These are phyloP conservation scores for Ottelia alismoides DNA, from an alignment of 106 monocot species.

Conservation along the genomic window DNA sequence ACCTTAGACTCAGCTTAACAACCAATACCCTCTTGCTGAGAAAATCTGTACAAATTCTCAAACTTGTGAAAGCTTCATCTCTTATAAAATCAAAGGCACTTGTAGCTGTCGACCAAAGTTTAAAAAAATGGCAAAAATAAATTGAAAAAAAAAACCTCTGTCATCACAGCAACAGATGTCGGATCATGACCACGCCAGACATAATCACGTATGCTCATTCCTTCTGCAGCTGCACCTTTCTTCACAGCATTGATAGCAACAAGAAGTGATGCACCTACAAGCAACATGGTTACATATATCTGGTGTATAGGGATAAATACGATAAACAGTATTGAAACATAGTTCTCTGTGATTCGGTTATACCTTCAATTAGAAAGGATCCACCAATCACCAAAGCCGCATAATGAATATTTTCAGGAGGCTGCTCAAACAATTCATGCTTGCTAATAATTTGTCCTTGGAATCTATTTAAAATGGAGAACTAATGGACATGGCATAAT, in stretches of 20 bases:
- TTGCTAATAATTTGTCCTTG: slow-evolving; percentile 1
- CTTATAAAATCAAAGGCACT: too few relatives aligned
- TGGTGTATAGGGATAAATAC: not conserved
- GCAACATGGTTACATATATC: not conserved
- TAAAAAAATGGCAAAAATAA: not conserved
- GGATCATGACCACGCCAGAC: slow-evolving; percentile 99
- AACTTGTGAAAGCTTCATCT: too few relatives aligned
- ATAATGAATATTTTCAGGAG: slow-evolving; percentile 95
- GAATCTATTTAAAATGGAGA: too few relatives aligned
- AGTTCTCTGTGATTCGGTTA: not conserved
- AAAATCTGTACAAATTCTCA: too few relatives aligned
- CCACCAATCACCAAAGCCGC: slow-evolving; percentile 98
- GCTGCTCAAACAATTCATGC: slow-evolving; percentile 25
- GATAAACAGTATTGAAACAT: not conserved
- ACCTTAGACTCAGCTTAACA: not conserved
- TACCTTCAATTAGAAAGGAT: slow-evolving; percentile 97
- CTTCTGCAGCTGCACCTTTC: slow-evolving; percentile 96
- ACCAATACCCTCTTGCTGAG: too few relatives aligned
- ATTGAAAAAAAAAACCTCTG: slow-evolving; percentile 46
- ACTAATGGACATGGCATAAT: too few relatives aligned
- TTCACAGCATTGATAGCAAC: slow-evolving; percentile 98
- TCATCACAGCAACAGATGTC: slow-evolving; percentile 98
- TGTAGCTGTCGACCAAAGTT: slow-evolving; percentile 1
- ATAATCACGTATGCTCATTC: slow-evolving; percentile 83
- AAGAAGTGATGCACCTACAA: slow-evolving; percentile 74